A percentile compares a stretch with the other conserved stretches of the same genome.
Evolutionary conservation across 129 eudicot species (phyloP).

Genomic region (Saussurea involucrata): DNA sequence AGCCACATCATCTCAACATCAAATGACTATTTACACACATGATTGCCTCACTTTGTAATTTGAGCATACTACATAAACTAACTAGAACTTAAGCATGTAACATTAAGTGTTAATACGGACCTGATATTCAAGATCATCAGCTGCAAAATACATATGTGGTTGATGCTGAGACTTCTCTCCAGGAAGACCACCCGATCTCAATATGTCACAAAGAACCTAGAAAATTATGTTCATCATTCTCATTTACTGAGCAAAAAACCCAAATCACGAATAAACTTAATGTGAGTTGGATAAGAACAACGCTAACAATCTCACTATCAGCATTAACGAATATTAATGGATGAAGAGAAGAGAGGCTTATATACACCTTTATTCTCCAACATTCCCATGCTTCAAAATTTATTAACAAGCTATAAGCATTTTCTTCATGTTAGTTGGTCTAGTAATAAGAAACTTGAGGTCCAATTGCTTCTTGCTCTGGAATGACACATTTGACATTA

Average conservation of each 20-base stretch:
- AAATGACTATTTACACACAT: background rate
- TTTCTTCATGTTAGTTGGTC: background rate
- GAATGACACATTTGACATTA: background rate
- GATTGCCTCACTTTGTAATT: background rate
- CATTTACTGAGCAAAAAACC: background rate
- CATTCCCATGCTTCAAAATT: background rate
- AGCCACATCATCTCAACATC: background rate
- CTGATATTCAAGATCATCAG: constrained; percentile 77
- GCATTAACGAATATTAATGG: background rate
- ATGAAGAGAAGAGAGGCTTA: background rate
- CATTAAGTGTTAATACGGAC: constrained; percentile 25
- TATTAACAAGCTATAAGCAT: background rate
- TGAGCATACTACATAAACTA: constrained; percentile 5
- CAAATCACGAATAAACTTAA: background rate
- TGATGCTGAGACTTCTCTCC: constrained; percentile 51
- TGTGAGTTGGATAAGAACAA: background rate
- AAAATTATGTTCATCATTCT: constrained; percentile 8
- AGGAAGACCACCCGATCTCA: constrained; percentile 61
- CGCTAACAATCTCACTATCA: background rate
- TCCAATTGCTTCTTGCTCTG: background rate
- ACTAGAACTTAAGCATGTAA: background rate
- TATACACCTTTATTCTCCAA: background rate
- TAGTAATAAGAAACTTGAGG: background rate
- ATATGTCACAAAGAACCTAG: constrained; percentile 70
- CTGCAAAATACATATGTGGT: constrained; percentile 65